A percentile compares a stretch with the other conserved stretches of the same genome.
These are phyloP conservation scores for Erythrobasidium yunnanense DNA, from an alignment of 768 basidiomycete species.

Conservation along the genomic window DNA sequence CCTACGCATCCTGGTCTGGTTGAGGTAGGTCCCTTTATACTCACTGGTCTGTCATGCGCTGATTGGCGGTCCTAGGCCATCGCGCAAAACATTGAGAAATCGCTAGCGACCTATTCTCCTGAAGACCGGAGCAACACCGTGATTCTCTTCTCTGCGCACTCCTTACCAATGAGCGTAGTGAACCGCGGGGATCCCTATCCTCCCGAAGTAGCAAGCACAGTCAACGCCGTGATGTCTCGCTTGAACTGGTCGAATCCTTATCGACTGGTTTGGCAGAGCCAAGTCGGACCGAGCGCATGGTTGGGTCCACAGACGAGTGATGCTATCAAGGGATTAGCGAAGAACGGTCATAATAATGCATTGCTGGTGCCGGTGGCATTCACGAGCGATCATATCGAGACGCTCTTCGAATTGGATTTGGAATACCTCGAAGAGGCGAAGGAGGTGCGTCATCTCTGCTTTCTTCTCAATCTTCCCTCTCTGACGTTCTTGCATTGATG, in stretches of 20 bases:
- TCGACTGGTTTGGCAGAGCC: slow-evolving; percentile 92
- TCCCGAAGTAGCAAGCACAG: slow-evolving; percentile 85
- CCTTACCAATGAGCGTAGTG: slow-evolving; percentile 92
- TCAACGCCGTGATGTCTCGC: slow-evolving; percentile 82
- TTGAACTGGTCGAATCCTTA: slow-evolving; percentile 61
- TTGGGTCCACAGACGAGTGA: slow-evolving; percentile 93
- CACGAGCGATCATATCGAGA: slow-evolving; percentile 98
- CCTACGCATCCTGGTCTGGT: slow-evolving; percentile 88
- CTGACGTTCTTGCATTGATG: slow-evolving; percentile 28
- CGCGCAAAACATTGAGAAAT: slow-evolving; percentile 71
- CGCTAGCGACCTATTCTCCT: slow-evolving; percentile 65
- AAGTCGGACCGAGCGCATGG: slow-evolving; percentile 96
- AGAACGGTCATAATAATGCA: slow-evolving; percentile 45
- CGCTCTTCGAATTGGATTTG: slow-evolving; percentile 86
- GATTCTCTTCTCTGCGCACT: slow-evolving; percentile 91
- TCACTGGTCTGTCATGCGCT: too few species aligned
- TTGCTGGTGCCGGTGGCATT: slow-evolving; percentile 91
- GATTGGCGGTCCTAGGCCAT: slow-evolving; percentile 65
- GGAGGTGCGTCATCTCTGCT: slow-evolving; percentile 53
- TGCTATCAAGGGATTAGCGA: slow-evolving; percentile 57
- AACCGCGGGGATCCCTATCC: slow-evolving; percentile 98
- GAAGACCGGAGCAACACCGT: slow-evolving; percentile 63
- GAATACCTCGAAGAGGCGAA: slow-evolving; percentile 84
- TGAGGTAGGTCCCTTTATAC: slow-evolving; percentile 53
- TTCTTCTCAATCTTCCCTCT: not conserved